Evolutionary conservation across 768 basidiomycete species (phyloP), one percentile per base, ranked within the genome.

Genomic region (Tephrocybe sp.): DNA sequence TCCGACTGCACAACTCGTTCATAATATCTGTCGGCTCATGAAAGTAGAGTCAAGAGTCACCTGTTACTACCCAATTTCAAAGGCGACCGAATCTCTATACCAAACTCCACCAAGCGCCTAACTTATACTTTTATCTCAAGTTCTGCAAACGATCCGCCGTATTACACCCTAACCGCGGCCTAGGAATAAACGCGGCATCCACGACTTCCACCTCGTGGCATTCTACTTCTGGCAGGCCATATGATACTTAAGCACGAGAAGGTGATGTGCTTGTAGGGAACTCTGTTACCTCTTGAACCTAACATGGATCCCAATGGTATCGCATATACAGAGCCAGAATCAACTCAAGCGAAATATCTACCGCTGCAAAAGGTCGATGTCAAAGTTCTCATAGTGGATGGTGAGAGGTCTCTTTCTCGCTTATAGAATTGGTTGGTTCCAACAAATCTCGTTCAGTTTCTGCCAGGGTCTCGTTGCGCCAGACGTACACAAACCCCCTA

Each of bases 361-460:
- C 59, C 68, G 1, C 61, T 80, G 0, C 71, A 77, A 47, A 64
- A 76, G 44, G 68, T 79, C 12, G 57, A 36, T 1, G 69, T 74
- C 8, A 69, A 62, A 12, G 73, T 65, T 0, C 62, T 73, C 44
- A 67, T 79, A 1, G 62, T 78, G 0, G 77, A 79, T 42, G 66
- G 77, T 78, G 44, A 50, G 48, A 48, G 18, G n/a, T 12, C 45
- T 57, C 57, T 24, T 13, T 25, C 25, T 11, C 44, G 23, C n/a
- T 31, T 23, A 10, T 27, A 38, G 9, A 11, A 37, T 23, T 18
- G 40, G 27, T 30, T 36, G n/a, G 43, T n/a, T n/a, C 27, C 16
- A 12, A 45, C 23, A 42, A 18, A 11, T 12, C 13, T n/a, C 11
- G 29, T 36, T 40, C 13, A 78, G 77, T 74, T 0, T 72, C 77